A percentile compares a stretch with the other conserved stretches of the same genome.
Evolutionary conservation across 1,139 yeast species (phyloP).

Genomic region (Yamadazyma mexicana): DNA sequence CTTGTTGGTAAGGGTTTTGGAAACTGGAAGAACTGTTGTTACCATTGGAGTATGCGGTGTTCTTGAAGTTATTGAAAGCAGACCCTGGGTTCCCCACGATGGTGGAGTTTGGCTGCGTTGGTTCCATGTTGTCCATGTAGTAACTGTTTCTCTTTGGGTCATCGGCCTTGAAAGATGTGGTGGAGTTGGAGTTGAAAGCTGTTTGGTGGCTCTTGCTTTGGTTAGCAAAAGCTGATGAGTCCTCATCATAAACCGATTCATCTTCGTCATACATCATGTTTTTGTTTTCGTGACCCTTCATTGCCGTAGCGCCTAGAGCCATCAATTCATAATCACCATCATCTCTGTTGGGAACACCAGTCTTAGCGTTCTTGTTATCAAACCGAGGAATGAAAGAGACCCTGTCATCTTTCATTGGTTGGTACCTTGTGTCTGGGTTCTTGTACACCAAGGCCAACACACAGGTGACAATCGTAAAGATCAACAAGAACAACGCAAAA

Average conservation of each 20-base stretch:
- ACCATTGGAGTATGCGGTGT: conserved; percentile 14
- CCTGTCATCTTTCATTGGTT: conserved; percentile 96
- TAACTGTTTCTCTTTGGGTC: conserved; percentile 34
- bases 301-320: conserved; percentile 87
- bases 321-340: conserved; percentile 74
- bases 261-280: conserved; percentile 32
- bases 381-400: conserved; percentile 75
- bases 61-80: conserved; percentile 27
- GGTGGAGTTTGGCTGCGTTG: conserved; percentile 46
- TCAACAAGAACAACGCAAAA: conserved; percentile 76
- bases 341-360: conserved; percentile 28
- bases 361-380: conserved; percentile 44
- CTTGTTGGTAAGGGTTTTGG: conserved; percentile 18
- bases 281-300: conserved; percentile 68
- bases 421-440: conserved; percentile 94
- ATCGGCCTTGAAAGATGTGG: conserved; percentile 10
- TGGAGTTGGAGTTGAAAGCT: conserved; percentile 11
- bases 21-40: conserved; percentile 14
- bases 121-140: conserved; percentile 31
- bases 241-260: conserved; percentile 38
- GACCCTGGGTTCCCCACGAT: conserved; percentile 44
- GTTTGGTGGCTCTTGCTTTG: conserved; percentile 11
- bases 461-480: conserved; percentile 87
- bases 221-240: conserved; percentile 19
- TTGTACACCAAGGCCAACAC: conserved; percentile 78